A percentile compares a stretch with the other conserved stretches of the same genome.
Conservation (phyloP, 768 basidiomycete species). For the Boletus subcaerulescens region DNA sequence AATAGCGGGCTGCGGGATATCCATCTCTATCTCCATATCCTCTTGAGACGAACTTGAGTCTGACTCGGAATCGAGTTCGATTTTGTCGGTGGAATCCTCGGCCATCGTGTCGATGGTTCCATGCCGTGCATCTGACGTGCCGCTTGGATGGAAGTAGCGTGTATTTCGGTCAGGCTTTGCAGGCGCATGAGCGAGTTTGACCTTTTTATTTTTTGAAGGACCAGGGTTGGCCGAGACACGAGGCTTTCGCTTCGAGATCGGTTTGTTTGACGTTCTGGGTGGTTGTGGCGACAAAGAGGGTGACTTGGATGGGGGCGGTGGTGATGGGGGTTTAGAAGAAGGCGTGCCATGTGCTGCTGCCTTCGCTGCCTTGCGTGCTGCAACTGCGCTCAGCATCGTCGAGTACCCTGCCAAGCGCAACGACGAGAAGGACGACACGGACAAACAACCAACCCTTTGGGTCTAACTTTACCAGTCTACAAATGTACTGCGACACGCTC, state of each 20-base stretch:
- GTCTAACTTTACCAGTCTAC: background rate
- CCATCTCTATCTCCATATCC: slow-evolving; percentile 18
- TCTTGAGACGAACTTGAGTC: slow-evolving; percentile 26
- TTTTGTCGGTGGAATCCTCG: slow-evolving; percentile 36
- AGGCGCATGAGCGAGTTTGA: slow-evolving; percentile 26
- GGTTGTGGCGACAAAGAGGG: slow-evolving; percentile 11
- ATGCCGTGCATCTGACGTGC: slow-evolving; percentile 32
- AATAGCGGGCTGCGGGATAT: slow-evolving; percentile 11
- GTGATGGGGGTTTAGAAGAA: too few relatives aligned
- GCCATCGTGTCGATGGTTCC: background rate
- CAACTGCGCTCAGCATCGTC: slow-evolving; percentile 68
- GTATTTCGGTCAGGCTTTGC: slow-evolving; percentile 16
- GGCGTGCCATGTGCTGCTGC: slow-evolving; percentile 22
- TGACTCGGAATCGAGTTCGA: slow-evolving; percentile 35
- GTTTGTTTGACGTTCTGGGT: slow-evolving; percentile 15
- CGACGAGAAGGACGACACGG: background rate
- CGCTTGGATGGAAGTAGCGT: slow-evolving; percentile 35
- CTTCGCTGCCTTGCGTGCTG: slow-evolving; percentile 63
- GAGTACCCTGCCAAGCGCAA: background rate
- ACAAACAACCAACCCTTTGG: too few relatives aligned
- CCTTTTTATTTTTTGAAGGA: slow-evolving; percentile 28
- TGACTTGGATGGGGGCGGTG: background rate
- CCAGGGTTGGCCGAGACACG: slow-evolving; percentile 23
- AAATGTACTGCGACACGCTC: background rate
- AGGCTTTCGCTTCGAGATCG: slow-evolving; percentile 46